Evolutionary conservation across 176 grass and related monocot species (phyloP).

Genomic region (Ensete ventricosum): DNA sequence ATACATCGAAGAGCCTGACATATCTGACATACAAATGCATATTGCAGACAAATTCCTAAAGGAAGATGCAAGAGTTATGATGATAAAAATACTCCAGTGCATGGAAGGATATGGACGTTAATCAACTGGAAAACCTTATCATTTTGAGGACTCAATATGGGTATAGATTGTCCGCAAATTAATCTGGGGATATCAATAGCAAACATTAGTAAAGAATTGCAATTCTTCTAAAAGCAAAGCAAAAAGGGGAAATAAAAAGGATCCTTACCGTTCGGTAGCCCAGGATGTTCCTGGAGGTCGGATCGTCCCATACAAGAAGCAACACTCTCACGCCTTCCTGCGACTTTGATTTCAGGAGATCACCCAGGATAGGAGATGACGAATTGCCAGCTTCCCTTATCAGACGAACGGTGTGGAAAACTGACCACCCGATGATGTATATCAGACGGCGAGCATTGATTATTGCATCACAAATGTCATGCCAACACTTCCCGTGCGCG

Average conservation of each 20-base stretch:
- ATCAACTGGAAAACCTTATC: too few species aligned
- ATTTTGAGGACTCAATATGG: not conserved
- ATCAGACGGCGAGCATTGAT: conserved; percentile 52
- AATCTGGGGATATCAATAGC: not conserved
- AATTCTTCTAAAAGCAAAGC: not conserved
- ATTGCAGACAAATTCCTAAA: not conserved
- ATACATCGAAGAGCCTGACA: not conserved
- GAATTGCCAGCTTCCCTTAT: conserved; percentile 25
- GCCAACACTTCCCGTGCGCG: conserved; percentile 70
- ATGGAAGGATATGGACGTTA: not conserved
- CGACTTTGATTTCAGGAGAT: conserved; percentile 62
- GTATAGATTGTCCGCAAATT: not conserved
- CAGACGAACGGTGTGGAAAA: conserved; percentile 57
- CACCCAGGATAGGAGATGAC: conserved; percentile 27
- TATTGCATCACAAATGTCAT: conserved; percentile 68
- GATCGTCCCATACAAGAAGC: conserved; percentile 78
- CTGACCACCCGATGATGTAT: conserved; percentile 80
- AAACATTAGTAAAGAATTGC: not conserved
- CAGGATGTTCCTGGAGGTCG: conserved; percentile 58
- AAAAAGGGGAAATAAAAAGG: not conserved
- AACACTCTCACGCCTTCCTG: conserved; percentile 71
- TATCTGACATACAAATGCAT: not conserved
- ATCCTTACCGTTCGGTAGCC: conserved; percentile 23
- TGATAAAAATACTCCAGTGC: not conserved
- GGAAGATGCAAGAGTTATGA: not conserved